Evolutionary conservation across 768 basidiomycete species (phyloP).

Genomic region (Baorangia bicolor): DNA sequence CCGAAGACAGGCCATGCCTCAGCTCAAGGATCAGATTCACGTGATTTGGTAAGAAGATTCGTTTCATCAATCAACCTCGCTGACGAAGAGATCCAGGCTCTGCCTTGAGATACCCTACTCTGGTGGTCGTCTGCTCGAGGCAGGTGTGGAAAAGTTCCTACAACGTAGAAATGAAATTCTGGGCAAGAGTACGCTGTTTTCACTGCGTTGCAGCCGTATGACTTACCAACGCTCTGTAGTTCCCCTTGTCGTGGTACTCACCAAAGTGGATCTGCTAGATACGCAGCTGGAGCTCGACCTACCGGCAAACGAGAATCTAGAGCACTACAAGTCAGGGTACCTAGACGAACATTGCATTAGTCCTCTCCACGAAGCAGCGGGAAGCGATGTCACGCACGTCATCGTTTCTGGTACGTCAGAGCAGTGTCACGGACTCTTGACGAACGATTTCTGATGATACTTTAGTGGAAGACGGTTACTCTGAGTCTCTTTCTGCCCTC

Average conservation of each 20-base stretch:
- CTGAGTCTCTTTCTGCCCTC: constrained; percentile 1
- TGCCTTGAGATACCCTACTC: constrained; percentile 14
- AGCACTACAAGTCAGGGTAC: neutral
- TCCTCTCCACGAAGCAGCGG: constrained; percentile 1
- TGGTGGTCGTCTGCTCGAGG: constrained; percentile 16
- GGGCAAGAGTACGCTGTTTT: constrained; percentile 2
- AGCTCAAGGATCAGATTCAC: constrained; percentile 8
- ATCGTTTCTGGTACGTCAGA: constrained; percentile 10
- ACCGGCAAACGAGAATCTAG: neutral
- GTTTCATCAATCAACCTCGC: neutral
- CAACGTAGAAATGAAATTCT: constrained; percentile 1
- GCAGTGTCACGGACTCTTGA: neutral
- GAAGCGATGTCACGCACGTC: neutral
- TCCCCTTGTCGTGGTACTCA: constrained; percentile 17
- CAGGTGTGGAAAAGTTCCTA: constrained; percentile 12
- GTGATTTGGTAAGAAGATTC: constrained; percentile 10
- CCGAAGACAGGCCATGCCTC: constrained; percentile 1
- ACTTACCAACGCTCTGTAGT: neutral
- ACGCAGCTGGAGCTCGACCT: neutral
- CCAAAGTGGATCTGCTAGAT: constrained; percentile 13
- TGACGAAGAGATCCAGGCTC: constrained; percentile 7
- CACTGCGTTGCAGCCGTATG: neutral
- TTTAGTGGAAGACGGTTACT: constrained; percentile 4
- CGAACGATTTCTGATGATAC: neutral
- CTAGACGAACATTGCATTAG: neutral